phyloP scores from a whole-genome alignment of 2,329 filamentous ascomycete genomes.

The Zalaria sp. region DNA sequence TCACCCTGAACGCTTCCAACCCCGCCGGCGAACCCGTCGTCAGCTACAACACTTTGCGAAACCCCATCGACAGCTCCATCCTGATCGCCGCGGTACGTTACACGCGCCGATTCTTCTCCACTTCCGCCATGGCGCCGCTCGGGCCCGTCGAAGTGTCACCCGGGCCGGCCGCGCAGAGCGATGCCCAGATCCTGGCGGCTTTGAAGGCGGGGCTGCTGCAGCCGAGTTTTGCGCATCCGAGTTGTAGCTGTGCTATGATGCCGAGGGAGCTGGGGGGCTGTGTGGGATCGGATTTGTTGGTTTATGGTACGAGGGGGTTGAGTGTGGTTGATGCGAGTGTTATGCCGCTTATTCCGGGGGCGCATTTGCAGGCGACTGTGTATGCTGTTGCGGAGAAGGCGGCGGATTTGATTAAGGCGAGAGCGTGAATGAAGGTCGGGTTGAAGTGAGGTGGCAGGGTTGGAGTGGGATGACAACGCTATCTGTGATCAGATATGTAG shows the following conservation, averaged over 20 bases:
- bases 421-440: neutral
- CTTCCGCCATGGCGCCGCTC: constrained; percentile 16
- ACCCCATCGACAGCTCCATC: constrained; percentile 22
- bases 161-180: constrained; percentile 9
- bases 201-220: constrained; percentile 6
- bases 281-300: constrained; percentile 16
- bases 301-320: constrained; percentile 22
- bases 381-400: constrained; percentile 24
- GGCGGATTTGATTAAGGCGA: constrained; percentile 13
- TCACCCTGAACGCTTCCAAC: constrained; percentile 18
- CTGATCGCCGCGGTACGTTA: constrained; percentile 20
- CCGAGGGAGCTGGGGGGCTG: constrained; percentile 18
- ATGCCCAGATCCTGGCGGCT: constrained; percentile 9
- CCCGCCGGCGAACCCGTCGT: constrained; percentile 20
- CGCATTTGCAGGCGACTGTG: constrained; percentile 21
- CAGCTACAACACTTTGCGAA: constrained; percentile 26
- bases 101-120: constrained; percentile 20
- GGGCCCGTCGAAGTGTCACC: constrained; percentile 17
- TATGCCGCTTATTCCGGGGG: constrained; percentile 18
- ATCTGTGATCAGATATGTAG: too few species aligned
- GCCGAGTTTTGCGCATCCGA: constrained; percentile 19
- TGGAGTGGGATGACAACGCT: too few species aligned
- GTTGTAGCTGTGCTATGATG: constrained; percentile 22
- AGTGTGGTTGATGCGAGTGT: constrained; percentile 23
- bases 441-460: too few species aligned